Evolutionary conservation across 2,329 filamentous ascomycete genomes (phyloP).

Genomic region (Fusarium sublunatum): DNA sequence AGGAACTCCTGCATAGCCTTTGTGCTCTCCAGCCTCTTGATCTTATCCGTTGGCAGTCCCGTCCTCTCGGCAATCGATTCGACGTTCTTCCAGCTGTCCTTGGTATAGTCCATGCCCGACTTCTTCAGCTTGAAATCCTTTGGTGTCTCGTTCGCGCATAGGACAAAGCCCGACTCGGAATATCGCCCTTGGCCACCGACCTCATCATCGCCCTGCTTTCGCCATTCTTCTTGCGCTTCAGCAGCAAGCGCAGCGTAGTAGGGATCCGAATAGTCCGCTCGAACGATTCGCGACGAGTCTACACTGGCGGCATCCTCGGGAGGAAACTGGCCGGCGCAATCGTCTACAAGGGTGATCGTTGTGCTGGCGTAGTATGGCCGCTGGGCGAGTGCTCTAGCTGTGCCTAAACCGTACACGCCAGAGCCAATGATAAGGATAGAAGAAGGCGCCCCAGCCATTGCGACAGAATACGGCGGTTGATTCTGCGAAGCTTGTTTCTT

Average conservation of each 20-base stretch:
- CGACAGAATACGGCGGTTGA: slow-evolving; percentile 3
- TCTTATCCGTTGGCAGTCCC: slow-evolving; percentile 52
- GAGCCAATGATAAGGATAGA: slow-evolving; percentile 76
- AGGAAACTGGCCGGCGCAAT: slow-evolving; percentile 67
- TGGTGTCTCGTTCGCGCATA: slow-evolving; percentile 66
- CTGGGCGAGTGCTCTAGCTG: slow-evolving; percentile 75
- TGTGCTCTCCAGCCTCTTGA: slow-evolving; percentile 59
- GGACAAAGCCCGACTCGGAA: slow-evolving; percentile 73
- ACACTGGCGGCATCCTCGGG: slow-evolving; percentile 69
- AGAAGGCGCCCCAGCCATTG: slow-evolving; percentile 52
- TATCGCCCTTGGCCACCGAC: slow-evolving; percentile 75
- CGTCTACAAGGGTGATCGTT: slow-evolving; percentile 69
- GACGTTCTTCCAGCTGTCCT: slow-evolving; percentile 71
- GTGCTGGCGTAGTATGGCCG: slow-evolving; percentile 66
- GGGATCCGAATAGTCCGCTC: slow-evolving; percentile 82
- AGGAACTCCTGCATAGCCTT: slow-evolving; percentile 59
- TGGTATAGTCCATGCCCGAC: slow-evolving; percentile 68
- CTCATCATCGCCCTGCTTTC: slow-evolving; percentile 65
- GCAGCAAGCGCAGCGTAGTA: slow-evolving; percentile 80
- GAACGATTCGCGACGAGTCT: slow-evolving; percentile 72
- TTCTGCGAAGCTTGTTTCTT: no score
- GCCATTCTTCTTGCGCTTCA: slow-evolving; percentile 76
- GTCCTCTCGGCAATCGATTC: slow-evolving; percentile 57
- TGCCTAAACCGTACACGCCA: slow-evolving; percentile 71
- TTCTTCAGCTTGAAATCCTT: slow-evolving; percentile 49